These are phyloP conservation scores for Ceratocystis harringtonii DNA, from an alignment of 2,329 filamentous ascomycete genomes.

Conservation along the genomic window DNA sequence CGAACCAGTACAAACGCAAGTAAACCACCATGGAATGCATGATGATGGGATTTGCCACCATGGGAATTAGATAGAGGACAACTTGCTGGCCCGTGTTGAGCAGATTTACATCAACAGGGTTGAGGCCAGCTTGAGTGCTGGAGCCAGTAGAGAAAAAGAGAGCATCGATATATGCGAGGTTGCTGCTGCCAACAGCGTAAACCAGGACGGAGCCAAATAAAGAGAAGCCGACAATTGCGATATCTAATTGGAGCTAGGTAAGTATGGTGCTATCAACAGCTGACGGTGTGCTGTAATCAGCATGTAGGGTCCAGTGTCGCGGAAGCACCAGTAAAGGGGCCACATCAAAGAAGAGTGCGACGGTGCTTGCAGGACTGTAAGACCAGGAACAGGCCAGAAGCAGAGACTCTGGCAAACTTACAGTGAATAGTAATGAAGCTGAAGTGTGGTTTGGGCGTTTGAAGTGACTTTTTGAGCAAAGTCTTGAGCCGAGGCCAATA, in stretches of 20 bases:
- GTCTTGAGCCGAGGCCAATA: slow-evolving; percentile 32
- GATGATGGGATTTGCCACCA: slow-evolving; percentile 68
- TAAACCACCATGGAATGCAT: slow-evolving; percentile 81
- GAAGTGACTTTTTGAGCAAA: slow-evolving; percentile 38
- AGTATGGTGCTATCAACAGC: background rate
- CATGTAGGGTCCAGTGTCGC: too few species aligned
- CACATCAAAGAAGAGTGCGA: background rate
- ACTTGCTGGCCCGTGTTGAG: slow-evolving; percentile 60
- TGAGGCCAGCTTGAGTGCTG: slow-evolving; percentile 84
- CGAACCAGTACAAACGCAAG: slow-evolving; percentile 91
- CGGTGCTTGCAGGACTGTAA: slow-evolving; percentile 8
- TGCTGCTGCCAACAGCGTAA: slow-evolving; percentile 42
- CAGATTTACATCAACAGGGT: slow-evolving; percentile 56
- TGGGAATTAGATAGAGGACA: slow-evolving; percentile 53
- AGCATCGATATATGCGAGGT: slow-evolving; percentile 67
- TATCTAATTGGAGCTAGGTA: slow-evolving; percentile 36
- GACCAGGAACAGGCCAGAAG: background rate
- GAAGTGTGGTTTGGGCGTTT: slow-evolving; percentile 50
- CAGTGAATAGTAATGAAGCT: slow-evolving; percentile 74
- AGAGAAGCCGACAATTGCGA: slow-evolving; percentile 62
- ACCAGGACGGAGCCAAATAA: slow-evolving; percentile 65
- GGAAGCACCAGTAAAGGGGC: background rate
- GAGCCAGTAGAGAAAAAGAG: slow-evolving; percentile 76
- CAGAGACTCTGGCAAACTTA: slow-evolving; percentile 28
- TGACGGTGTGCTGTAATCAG: too few species aligned